A percentile compares a stretch with the other conserved stretches of the same genome.
These are phyloP conservation scores for Phytophthora colocasiae DNA, from an alignment of 352 stramenopile genomes.

Conservation along the genomic window DNA sequence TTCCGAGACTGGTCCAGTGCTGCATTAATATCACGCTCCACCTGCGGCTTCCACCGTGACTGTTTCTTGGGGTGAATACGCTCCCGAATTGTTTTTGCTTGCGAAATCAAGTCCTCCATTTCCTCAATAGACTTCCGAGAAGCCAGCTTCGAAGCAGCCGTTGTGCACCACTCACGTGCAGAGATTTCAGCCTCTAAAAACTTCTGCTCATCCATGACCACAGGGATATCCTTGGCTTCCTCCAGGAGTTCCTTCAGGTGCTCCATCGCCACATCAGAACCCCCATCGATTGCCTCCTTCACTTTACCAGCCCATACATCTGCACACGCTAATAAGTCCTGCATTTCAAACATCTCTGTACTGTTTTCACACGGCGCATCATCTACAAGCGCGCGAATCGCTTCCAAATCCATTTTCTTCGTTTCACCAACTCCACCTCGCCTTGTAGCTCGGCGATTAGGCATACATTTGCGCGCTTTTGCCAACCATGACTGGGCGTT, in stretches of 20 bases:
- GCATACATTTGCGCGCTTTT: conserved; percentile 88
- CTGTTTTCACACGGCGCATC: conserved; percentile 88
- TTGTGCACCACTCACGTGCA: conserved; percentile 80
- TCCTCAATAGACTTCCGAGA: conserved; percentile 69
- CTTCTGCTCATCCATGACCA: conserved; percentile 89
- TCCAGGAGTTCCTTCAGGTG: conserved; percentile 82
- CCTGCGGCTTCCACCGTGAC: conserved; percentile 82
- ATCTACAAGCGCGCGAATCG: conserved; percentile 84
- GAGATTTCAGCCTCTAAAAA: conserved; percentile 81
- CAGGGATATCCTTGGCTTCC: conserved; percentile 85
- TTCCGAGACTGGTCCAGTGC: conserved; percentile 70
- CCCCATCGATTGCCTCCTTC: conserved; percentile 77
- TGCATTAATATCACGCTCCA: conserved; percentile 81
- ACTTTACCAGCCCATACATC: conserved; percentile 87
- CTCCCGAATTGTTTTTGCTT: conserved; percentile 79
- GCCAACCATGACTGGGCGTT: conserved; percentile 86
- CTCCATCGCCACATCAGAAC: conserved; percentile 68
- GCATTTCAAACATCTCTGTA: conserved; percentile 90
- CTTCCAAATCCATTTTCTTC: conserved; percentile 86
- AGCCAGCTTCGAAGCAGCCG: conserved; percentile 58
- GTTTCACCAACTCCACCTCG: conserved; percentile 54
- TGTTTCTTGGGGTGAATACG: conserved; percentile 80
- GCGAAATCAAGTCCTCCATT: conserved; percentile 60
- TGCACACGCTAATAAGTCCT: conserved; percentile 87
- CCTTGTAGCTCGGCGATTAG: conserved; percentile 72